Percentiles rank a stretch among this genome's conserved stretches.
Conservation (phyloP, 176 grass and related monocot species). For the Echinochloa phyllopogon region DNA sequence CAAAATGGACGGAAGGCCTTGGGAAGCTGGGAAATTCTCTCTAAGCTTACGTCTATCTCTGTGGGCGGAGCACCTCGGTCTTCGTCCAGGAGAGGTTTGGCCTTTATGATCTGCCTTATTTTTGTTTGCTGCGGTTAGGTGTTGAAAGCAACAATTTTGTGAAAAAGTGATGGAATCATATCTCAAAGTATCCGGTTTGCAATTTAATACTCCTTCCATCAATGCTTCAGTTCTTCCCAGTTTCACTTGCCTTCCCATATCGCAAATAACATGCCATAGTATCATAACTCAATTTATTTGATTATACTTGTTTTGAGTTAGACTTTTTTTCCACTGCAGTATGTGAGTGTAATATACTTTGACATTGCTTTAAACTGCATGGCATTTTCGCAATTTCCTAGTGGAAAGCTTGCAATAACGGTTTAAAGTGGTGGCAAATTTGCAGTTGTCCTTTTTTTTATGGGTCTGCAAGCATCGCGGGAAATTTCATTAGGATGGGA, state of each 20-base stretch:
- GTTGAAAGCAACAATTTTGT: background rate
- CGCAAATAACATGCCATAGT: background rate
- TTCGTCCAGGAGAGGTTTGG: slow-evolving; percentile 86
- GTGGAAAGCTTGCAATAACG: background rate
- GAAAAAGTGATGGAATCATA: slow-evolving; percentile 9
- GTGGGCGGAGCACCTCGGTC: slow-evolving; percentile 95
- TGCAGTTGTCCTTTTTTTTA: background rate
- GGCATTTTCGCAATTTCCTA: background rate
- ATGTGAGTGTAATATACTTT: slow-evolving; percentile 8
- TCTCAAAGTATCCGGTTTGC: background rate
- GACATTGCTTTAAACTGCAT: background rate
- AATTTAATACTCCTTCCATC: slow-evolving; percentile 3
- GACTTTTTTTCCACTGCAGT: background rate
- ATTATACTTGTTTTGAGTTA: background rate
- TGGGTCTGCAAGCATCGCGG: background rate
- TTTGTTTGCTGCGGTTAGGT: background rate
- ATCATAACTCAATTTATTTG: slow-evolving; percentile 8
- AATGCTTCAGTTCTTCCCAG: background rate
- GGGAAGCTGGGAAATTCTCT: slow-evolving; percentile 95
- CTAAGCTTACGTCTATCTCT: slow-evolving; percentile 84
- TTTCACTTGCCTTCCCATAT: background rate
- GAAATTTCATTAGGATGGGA: background rate
- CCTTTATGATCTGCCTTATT: slow-evolving; percentile 12
- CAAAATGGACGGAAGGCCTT: slow-evolving; percentile 94
- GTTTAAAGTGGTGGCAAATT: background rate